phyloP scores from a whole-genome alignment of 768 basidiomycete genomes.

The Dictyophora rubrovolvata region DNA sequence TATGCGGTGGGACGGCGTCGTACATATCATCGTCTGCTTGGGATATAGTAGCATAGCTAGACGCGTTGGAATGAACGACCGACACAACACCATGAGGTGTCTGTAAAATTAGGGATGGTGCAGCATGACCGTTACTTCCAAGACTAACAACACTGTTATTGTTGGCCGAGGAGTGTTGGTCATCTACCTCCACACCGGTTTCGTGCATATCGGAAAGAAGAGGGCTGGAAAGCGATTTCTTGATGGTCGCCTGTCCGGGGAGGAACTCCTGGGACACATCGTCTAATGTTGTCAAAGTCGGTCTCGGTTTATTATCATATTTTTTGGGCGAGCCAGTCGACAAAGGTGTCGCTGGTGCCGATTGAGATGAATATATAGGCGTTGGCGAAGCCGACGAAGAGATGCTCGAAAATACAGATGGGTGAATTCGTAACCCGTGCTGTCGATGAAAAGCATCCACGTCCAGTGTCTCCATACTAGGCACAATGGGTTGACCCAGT shows the following conservation, averaged over 20 bases:
- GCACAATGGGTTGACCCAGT: constrained; percentile 3
- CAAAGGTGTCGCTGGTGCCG: not conserved
- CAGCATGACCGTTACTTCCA: not conserved
- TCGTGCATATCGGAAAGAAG: constrained; percentile 9
- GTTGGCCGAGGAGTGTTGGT: not conserved
- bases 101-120: constrained; percentile 7
- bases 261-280: constrained; percentile 3
- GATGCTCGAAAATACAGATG: not conserved
- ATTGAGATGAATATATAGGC: not conserved
- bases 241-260: constrained; percentile 6
- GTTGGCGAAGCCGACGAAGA: not conserved
- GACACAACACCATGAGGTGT: constrained; percentile 6
- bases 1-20: not conserved
- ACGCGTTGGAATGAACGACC: constrained; percentile 2
- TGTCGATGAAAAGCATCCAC: constrained; percentile 1
- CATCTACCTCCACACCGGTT: constrained; percentile 6
- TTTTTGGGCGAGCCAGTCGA: not conserved
- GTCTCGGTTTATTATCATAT: not conserved
- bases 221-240: constrained; percentile 7
- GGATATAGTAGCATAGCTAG: constrained; percentile 1
- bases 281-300: not conserved
- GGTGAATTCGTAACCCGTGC: not conserved
- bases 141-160: constrained; percentile 1
- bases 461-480: constrained; percentile 1
- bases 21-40: constrained; percentile 1